Percentiles rank a stretch among this genome's conserved stretches.
These are phyloP conservation scores for Musa acuminata DNA, from an alignment of 176 grass and related monocot genomes.

Conservation along the genomic window DNA sequence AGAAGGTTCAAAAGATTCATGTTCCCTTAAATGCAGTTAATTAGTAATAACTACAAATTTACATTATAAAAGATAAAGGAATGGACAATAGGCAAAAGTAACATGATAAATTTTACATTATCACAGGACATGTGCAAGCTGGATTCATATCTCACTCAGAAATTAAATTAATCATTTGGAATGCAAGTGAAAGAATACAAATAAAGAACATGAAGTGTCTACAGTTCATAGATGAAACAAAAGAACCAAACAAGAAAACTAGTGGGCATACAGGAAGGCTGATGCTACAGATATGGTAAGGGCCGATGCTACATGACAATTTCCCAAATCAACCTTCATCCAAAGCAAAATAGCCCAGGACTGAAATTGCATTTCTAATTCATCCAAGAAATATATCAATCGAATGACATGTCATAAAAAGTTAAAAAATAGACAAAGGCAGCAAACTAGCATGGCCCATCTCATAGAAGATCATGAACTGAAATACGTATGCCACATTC, in stretches of 20 bases:
- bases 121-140: not conserved
- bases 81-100: not conserved
- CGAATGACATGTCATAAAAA: no score
- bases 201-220: not conserved
- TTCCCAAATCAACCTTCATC: no score
- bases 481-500: no score
- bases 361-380: no score
- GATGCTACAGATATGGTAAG: no score
- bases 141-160: not conserved
- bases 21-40: not conserved
- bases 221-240: no score
- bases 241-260: not conserved
- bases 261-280: no score
- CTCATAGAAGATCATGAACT: not conserved
- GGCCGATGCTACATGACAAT: no score
- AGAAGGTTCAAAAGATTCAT: not conserved
- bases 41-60: not conserved
- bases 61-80: not conserved
- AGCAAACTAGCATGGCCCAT: not conserved
- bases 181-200: not conserved
- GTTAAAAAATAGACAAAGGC: no score
- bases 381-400: no score
- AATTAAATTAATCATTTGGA: not conserved
- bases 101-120: not conserved
- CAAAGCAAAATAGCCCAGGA: no score